phyloP scores from a whole-genome alignment of 2,329 filamentous ascomycete species.

The Fusarium hainanense region DNA sequence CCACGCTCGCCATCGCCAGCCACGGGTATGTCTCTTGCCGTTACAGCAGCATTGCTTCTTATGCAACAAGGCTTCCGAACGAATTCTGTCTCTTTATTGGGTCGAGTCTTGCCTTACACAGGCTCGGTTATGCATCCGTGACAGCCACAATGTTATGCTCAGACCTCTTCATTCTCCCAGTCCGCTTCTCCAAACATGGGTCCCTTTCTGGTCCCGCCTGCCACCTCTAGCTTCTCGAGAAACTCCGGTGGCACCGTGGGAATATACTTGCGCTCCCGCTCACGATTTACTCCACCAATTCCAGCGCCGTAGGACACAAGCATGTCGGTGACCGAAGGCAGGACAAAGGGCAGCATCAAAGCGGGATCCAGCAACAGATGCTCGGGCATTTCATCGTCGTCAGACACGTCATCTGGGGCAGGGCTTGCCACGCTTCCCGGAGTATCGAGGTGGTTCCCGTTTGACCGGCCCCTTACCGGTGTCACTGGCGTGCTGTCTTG shows the following conservation, averaged over 20 bases:
- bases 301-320: slow-evolving; percentile 93
- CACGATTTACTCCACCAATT: slow-evolving; percentile 90
- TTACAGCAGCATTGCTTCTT: slow-evolving; percentile 12
- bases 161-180: slow-evolving; percentile 74
- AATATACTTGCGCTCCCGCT: slow-evolving; percentile 94
- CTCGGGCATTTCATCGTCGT: slow-evolving; percentile 76
- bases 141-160: slow-evolving; percentile 25
- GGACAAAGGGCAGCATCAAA: slow-evolving; percentile 91
- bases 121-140: background rate
- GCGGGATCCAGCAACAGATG: slow-evolving; percentile 87
- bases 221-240: slow-evolving; percentile 82
- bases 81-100: background rate
- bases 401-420: slow-evolving; percentile 52
- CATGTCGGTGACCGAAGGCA: slow-evolving; percentile 98
- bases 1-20: slow-evolving; percentile 8
- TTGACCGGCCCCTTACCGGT: slow-evolving; percentile 55
- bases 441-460: slow-evolving; percentile 58
- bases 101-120: background rate
- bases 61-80: slow-evolving; percentile 8
- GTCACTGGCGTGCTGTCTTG: slow-evolving; percentile 57
- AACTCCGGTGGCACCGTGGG: slow-evolving; percentile 96
- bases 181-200: slow-evolving; percentile 72
- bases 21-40: slow-evolving; percentile 9
- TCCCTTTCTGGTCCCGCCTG: slow-evolving; percentile 58
- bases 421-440: slow-evolving; percentile 56